Evolutionary conservation across 441 rosid species (phyloP).

Genomic region (Arabidopsis hybrid): DNA sequence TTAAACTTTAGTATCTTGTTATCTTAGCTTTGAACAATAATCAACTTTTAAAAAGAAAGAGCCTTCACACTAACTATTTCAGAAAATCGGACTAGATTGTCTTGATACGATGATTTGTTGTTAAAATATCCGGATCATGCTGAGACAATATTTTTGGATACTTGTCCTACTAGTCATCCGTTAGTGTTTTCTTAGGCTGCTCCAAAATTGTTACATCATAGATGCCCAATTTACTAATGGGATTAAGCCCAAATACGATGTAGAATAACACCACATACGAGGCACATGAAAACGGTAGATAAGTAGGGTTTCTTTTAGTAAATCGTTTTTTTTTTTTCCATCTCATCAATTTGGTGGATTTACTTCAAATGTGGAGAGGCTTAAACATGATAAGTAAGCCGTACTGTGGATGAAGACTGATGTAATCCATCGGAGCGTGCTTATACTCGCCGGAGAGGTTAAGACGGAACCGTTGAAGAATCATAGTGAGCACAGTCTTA

Average conservation of each 20-base stretch:
- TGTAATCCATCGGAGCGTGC: slow-evolving; percentile 8
- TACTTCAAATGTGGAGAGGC: slow-evolving; percentile 5
- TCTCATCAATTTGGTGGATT: not conserved
- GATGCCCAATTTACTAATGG: not conserved
- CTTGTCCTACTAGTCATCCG: too few relatives aligned
- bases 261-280: not conserved
- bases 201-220: not conserved
- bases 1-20: not conserved
- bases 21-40: not conserved
- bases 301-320: too few relatives aligned
- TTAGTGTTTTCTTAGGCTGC: too few relatives aligned
- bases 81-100: not conserved
- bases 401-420: slow-evolving; percentile 7
- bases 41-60: not conserved
- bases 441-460: slow-evolving; percentile 19
- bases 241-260: not conserved
- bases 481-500: slow-evolving; percentile 49
- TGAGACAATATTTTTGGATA: too few relatives aligned
- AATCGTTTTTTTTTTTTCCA: not conserved
- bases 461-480: slow-evolving; percentile 44
- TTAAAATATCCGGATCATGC: not conserved
- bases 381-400: slow-evolving; percentile 14
- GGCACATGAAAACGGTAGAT: not conserved
- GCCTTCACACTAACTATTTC: not conserved
- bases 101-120: not conserved